These are phyloP conservation scores for Sugiyamaella xylanicola DNA, from an alignment of 1,139 yeast genomes.

Conservation along the genomic window DNA sequence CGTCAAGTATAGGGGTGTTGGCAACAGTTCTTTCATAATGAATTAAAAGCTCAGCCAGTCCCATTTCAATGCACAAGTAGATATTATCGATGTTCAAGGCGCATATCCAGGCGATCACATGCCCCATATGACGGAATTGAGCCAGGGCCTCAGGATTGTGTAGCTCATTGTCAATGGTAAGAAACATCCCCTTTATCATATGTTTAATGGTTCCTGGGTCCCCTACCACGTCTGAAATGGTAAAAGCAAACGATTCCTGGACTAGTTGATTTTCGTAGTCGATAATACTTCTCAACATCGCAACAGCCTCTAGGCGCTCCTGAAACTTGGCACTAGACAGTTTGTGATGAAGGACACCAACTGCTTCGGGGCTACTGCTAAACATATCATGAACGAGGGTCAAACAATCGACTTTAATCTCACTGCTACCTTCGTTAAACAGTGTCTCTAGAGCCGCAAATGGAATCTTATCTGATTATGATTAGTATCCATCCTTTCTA, in stretches of 20 bases:
- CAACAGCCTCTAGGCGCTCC: conserved; percentile 23
- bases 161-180: neutral
- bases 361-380: conserved; percentile 20
- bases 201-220: conserved; percentile 20
- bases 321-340: conserved; percentile 19
- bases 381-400: conserved; percentile 24
- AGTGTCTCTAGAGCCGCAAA: too few species aligned
- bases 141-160: conserved; percentile 3
- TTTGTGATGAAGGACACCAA: conserved; percentile 22
- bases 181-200: conserved; percentile 25
- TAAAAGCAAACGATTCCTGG: conserved; percentile 12
- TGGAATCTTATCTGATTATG: too few species aligned
- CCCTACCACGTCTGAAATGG: conserved; percentile 10
- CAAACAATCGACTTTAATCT: conserved; percentile 22
- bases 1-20: neutral
- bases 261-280: conserved; percentile 10
- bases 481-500: too few species aligned
- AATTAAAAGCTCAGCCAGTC: conserved; percentile 8
- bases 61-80: conserved; percentile 5
- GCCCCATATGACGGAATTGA: conserved; percentile 6
- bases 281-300: conserved; percentile 9
- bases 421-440: conserved; percentile 26
- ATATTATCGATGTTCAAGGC: neutral
- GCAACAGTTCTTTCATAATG: conserved; percentile 4
- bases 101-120: neutral